Evolutionary conservation across 192 early-diverging fungal genomes (phyloP).

Genomic region (Thoreauomyces humboldtii): DNA sequence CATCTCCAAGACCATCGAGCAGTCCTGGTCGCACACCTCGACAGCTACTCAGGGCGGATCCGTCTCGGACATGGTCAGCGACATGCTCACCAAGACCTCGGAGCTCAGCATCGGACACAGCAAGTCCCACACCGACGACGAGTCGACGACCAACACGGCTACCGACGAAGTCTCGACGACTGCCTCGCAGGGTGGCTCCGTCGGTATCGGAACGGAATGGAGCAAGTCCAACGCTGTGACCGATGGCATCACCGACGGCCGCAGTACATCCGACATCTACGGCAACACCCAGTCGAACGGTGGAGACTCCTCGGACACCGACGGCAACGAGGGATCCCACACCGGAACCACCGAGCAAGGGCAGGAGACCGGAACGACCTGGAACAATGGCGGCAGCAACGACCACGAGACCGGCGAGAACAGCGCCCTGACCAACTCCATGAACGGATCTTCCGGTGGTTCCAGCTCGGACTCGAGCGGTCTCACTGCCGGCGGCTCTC

Average conservation of each 20-base stretch:
- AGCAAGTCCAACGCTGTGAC: not conserved
- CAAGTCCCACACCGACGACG: not conserved
- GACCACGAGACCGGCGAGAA: not conserved
- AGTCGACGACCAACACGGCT: not conserved
- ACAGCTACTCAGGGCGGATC: not conserved
- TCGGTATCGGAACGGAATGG: not conserved
- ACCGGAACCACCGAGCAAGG: not conserved
- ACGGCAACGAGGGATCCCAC: not conserved
- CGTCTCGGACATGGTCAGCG: not conserved
- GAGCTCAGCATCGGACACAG: not conserved
- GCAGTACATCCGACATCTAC: not conserved
- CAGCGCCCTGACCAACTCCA: not conserved
- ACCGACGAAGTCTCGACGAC: not conserved
- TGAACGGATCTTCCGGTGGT: not conserved
- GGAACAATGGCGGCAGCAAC: constrained; percentile 1
- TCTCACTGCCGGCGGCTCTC: not conserved
- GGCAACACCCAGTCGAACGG: not conserved
- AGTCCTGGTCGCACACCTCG: not conserved
- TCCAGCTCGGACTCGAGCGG: not conserved
- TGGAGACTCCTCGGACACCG: not conserved
- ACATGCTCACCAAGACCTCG: not conserved
- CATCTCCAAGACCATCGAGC: not conserved
- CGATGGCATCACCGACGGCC: not conserved
- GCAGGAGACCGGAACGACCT: not conserved
- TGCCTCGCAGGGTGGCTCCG: not conserved